Conservation (phyloP, 441 rosid species). For the Sinapis alba region DNA sequence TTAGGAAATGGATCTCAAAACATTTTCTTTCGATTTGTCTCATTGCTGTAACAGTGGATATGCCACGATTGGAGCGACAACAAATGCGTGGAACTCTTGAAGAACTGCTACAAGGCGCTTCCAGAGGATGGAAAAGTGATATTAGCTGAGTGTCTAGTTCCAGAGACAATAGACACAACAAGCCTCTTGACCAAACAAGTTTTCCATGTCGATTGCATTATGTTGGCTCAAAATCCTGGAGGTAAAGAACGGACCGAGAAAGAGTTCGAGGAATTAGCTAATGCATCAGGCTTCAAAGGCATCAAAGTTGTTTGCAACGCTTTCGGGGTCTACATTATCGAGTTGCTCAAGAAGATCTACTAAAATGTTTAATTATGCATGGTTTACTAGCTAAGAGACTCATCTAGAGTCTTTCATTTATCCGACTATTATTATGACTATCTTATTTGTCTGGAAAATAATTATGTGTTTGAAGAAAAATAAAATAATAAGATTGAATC, state of each 20-base stretch:
- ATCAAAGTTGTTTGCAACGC: conserved; percentile 64
- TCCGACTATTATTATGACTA: neutral
- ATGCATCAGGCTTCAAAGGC: conserved; percentile 70
- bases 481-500: neutral
- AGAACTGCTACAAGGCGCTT: conserved; percentile 69
- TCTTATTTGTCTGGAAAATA: neutral
- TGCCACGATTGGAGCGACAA: conserved; percentile 89
- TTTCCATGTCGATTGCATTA: conserved; percentile 65
- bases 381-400: neutral
- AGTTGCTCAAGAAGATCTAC: conserved; percentile 59
- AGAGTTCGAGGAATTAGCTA: conserved; percentile 77
- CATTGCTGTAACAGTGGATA: conserved; percentile 60
- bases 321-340: conserved; percentile 62
- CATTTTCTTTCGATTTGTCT: neutral
- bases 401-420: neutral
- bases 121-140: conserved; percentile 73
- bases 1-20: neutral
- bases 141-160: conserved; percentile 68
- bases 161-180: conserved; percentile 53
- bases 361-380: neutral
- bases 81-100: conserved; percentile 64
- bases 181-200: conserved; percentile 60
- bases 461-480: neutral
- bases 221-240: conserved; percentile 86
- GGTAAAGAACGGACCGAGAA: conserved; percentile 86